Evolutionary conservation across 2,329 filamentous ascomycete genomes (phyloP), one percentile per base, ranked within the genome.

Genomic region (Cytospora mali): DNA sequence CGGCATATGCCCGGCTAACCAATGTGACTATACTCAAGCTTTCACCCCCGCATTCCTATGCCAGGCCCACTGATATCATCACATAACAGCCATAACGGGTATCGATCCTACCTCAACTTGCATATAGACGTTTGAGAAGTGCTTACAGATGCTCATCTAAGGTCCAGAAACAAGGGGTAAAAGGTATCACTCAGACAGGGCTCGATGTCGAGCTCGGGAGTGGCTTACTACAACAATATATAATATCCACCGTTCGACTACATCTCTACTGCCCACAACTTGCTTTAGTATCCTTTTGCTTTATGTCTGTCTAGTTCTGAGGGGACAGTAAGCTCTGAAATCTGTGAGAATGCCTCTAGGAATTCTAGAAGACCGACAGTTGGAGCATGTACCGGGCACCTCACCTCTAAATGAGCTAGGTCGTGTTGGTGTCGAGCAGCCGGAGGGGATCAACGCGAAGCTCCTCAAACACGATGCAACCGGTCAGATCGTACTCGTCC

Each of bases 401-500:
- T 69, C 69, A 54, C 69, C 68, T 21, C 60, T 71, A 25, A 70
- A 64, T 18, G 68, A 70, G 52, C 64, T 70, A 31, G 67, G 67
- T 3, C 62, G 66, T 28, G 21, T 64, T 21, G 68, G 68, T 14
- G 5, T 66, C 27, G 69, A 69, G 11, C 51, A 66, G 25, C 13
- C 56, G 1, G 46, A 39, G 16, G 69, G 66, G 16, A 28, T 68
- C 23, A 66, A 68, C 55, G 49, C 58, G 2, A 62, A 62, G 29
- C 61, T 67, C 27, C 29, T 72, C 29, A 72, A 72, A 64, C 70
- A 70, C 57, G 71, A 72, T 42, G 59, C 66, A 27, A 68, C 58
- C 11, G 68, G 68, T 25, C 58, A 80, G 51, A 76, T 82, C 56
- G 74, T 80, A n/a, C 74, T 84, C n/a, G 75, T 77, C 13, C 81